Conservation (phyloP, 2,329 filamentous ascomycete genomes). For the Lachnellula arida region DNA sequence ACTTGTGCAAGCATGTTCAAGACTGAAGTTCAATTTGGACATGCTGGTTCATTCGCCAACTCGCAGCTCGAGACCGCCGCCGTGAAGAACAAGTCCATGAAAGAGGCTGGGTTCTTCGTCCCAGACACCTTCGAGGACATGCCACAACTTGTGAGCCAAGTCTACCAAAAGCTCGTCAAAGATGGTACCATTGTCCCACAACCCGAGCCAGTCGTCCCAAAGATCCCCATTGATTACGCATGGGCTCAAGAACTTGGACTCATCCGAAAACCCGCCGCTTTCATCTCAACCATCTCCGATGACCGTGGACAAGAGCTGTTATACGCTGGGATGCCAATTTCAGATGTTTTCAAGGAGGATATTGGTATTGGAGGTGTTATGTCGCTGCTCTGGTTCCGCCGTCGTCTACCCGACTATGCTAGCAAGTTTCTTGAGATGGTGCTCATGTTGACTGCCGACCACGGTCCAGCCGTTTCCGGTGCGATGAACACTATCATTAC, state of each 20-base stretch:
- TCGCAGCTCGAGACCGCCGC: slow-evolving; percentile 97
- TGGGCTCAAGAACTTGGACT: slow-evolving; percentile 99
- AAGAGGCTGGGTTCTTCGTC: slow-evolving; percentile 88
- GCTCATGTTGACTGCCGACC: slow-evolving; percentile 98
- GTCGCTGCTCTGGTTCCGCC: slow-evolving; percentile 99
- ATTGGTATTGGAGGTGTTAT: slow-evolving; percentile 99
- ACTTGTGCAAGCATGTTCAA: slow-evolving; percentile 99
- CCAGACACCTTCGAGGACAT: slow-evolving; percentile 97
- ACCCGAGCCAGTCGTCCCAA: slow-evolving; percentile 87
- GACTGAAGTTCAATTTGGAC: slow-evolving; percentile 99
- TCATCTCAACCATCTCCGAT: slow-evolving; percentile 99
- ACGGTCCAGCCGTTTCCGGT: slow-evolving; percentile 97
- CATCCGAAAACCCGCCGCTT: slow-evolving; percentile 98
- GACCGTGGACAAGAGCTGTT: slow-evolving; percentile 99
- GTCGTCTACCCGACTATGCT: slow-evolving; percentile 89
- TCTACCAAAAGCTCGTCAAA: slow-evolving; percentile 86
- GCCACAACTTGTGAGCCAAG: slow-evolving; percentile 66
- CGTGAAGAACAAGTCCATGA: slow-evolving; percentile 96
- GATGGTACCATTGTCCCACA: slow-evolving; percentile 80
- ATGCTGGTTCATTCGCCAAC: slow-evolving; percentile 98
- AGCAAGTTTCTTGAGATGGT: slow-evolving; percentile 99
- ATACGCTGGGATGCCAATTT: slow-evolving; percentile 99
- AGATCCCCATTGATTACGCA: slow-evolving; percentile 99
- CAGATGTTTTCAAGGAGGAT: slow-evolving; percentile 98
- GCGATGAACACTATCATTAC: slow-evolving; percentile 99